Conservation (phyloP, 148 eudicot genomes). For the Persicaria maculosa region DNA sequence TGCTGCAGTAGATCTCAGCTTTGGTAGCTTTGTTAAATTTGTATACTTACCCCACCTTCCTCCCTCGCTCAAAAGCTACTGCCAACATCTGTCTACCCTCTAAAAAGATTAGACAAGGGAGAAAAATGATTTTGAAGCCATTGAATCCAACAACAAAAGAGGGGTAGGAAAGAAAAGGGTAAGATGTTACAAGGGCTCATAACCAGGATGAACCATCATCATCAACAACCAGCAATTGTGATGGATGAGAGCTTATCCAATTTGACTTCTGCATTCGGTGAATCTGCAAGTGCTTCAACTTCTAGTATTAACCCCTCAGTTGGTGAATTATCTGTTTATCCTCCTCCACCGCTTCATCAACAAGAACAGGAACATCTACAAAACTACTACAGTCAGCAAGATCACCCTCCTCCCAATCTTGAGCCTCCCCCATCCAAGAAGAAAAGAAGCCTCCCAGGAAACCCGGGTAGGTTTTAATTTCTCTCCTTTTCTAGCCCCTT, state of each 20-base stretch:
- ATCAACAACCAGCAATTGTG: not conserved
- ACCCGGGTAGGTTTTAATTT: slow-evolving; percentile 26
- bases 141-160: not conserved
- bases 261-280: not conserved
- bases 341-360: not conserved
- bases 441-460: slow-evolving; percentile 48
- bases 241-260: not conserved
- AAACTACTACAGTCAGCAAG: too few species aligned
- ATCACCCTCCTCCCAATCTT: slow-evolving; percentile 25
- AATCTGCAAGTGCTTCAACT: not conserved
- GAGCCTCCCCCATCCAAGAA: slow-evolving; percentile 24
- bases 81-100: not conserved
- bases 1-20: too few species aligned
- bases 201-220: not conserved
- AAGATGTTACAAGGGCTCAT: not conserved
- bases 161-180: not conserved
- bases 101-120: not conserved
- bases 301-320: not conserved
- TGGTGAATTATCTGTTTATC: not conserved
- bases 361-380: slow-evolving; percentile 10
- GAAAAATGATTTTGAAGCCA: not conserved
- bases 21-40: too few species aligned
- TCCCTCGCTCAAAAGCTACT: not conserved
- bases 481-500: not conserved
- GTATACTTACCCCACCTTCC: not conserved